Evolutionary conservation across 2,329 filamentous ascomycete species (phyloP).

Genomic region (Ophiostoma fasciatum): DNA sequence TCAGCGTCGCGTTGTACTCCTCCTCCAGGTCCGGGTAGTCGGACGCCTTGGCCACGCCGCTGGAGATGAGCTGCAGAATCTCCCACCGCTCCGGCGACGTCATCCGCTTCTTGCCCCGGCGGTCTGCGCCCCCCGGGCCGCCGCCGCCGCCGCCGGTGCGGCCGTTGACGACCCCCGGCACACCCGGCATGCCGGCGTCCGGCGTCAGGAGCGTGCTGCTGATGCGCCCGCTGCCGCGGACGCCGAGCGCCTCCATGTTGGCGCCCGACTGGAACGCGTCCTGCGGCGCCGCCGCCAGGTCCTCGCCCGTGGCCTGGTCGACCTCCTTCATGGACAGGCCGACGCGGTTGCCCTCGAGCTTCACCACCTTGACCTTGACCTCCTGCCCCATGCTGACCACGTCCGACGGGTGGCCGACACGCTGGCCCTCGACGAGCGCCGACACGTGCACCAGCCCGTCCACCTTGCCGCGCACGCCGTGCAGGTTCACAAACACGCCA

Average conservation of each 20-base stretch:
- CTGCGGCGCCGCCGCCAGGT: conserved; percentile 65
- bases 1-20: conserved; percentile 77
- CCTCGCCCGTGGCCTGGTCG: conserved; percentile 74
- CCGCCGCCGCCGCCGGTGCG: background rate
- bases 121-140: conserved; percentile 16
- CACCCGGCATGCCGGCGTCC: conserved; percentile 42
- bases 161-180: conserved; percentile 32
- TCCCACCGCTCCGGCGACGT: conserved; percentile 97
- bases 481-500: conserved; percentile 86
- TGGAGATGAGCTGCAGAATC: conserved; percentile 89
- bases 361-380: conserved; percentile 87
- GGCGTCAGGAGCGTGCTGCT: conserved; percentile 21
- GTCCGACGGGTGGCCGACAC: conserved; percentile 86
- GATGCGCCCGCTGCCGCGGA: conserved; percentile 41
- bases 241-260: conserved; percentile 68
- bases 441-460: conserved; percentile 92
- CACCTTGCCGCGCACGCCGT: conserved; percentile 72
- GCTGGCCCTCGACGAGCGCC: conserved; percentile 66
- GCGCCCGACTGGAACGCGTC: conserved; percentile 73
- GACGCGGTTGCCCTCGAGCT: conserved; percentile 66
- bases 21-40: conserved; percentile 93
- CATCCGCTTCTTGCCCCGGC: conserved; percentile 70
- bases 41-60: conserved; percentile 79
- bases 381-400: conserved; percentile 64
- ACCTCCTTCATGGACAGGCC: conserved; percentile 96